A percentile compares a stretch with the other conserved stretches of the same genome.
phyloP scores from a whole-genome alignment of 805 yeast species.

The Candida wancherniae region DNA sequence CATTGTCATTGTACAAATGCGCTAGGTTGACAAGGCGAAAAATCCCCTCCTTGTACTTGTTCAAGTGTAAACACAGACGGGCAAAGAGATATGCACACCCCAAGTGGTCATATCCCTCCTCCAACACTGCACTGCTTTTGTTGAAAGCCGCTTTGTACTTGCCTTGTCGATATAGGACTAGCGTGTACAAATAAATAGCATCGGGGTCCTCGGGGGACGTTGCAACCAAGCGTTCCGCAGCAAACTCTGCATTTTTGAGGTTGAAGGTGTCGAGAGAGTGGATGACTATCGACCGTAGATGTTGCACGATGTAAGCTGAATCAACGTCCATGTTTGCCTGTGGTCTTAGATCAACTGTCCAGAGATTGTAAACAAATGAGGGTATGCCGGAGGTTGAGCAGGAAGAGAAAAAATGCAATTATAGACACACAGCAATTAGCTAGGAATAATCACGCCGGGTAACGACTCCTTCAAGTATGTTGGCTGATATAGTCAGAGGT shows the following conservation, averaged over 20 bases:
- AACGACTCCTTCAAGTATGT: no score
- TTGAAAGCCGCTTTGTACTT: constrained; percentile 62
- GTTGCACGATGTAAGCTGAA: constrained; percentile 26
- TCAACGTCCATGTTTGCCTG: constrained; percentile 14
- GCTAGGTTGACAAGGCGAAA: constrained; percentile 32
- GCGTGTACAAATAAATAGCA: constrained; percentile 64
- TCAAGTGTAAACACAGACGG: constrained; percentile 54
- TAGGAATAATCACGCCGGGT: no score
- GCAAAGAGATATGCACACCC: constrained; percentile 80
- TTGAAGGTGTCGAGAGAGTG: constrained; percentile 70
- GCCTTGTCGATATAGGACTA: constrained; percentile 55
- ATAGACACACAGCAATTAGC: no score
- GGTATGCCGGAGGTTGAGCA: no score
- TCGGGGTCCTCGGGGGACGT: constrained; percentile 51
- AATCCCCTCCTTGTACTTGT: constrained; percentile 58
- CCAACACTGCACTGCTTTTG: constrained; percentile 24
- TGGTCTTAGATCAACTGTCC: no score
- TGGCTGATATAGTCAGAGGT: no score
- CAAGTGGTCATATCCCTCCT: constrained; percentile 46
- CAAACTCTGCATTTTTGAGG: constrained; percentile 73
- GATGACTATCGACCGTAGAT: constrained; percentile 56
- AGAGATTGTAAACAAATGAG: no score
- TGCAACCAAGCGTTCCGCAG: constrained; percentile 76
- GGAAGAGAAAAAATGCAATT: no score
- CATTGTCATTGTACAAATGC: constrained; percentile 26